phyloP scores from a whole-genome alignment of 352 stramenopile species.

The Blastocystis sp. region DNA sequence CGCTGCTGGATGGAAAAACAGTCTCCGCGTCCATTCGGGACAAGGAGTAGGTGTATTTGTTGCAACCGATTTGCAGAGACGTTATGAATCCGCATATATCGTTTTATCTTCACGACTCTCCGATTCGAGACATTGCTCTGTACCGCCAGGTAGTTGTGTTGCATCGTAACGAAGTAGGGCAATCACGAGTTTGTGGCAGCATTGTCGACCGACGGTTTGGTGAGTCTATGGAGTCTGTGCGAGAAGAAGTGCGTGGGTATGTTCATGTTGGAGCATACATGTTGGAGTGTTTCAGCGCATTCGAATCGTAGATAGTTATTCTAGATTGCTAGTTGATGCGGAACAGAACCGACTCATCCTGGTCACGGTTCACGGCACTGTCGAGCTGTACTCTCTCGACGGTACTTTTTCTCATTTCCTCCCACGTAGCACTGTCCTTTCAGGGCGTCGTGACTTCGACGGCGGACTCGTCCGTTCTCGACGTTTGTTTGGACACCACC shows the following conservation, averaged over 20 bases:
- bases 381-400: background rate
- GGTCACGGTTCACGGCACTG: background rate
- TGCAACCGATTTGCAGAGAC: background rate
- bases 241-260: background rate
- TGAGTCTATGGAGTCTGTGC: constrained; percentile 26
- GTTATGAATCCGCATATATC: background rate
- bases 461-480: background rate
- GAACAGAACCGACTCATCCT: background rate
- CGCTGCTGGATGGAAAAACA: background rate
- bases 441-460: background rate
- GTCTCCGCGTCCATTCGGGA: background rate
- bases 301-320: background rate
- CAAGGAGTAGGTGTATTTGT: background rate
- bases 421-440: background rate
- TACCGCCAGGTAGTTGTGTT: background rate
- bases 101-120: background rate
- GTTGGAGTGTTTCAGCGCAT: background rate
- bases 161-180: background rate
- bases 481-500: background rate
- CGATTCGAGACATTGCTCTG: background rate
- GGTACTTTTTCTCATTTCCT: background rate
- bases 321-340: background rate
- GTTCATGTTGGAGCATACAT: background rate
- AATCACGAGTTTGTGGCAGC: background rate
- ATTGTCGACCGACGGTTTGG: background rate